Conservation (phyloP, 1,139 yeast species). For the Martiniozyma asiatica region DNA sequence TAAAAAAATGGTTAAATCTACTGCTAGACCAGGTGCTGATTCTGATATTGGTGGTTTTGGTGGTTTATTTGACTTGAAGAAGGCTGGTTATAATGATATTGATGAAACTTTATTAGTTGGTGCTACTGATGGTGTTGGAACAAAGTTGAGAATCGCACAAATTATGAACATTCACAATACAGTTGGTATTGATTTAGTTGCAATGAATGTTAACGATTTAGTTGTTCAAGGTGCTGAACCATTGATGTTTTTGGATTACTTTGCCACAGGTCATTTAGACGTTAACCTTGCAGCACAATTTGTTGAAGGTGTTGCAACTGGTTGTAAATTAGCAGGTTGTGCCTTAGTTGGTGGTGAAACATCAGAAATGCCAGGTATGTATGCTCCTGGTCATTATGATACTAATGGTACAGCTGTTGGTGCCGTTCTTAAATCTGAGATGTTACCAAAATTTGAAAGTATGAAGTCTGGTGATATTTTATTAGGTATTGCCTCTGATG, state of each 20-base stretch:
- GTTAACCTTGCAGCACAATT: slow-evolving; percentile 75
- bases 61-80: slow-evolving; percentile 82
- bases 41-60: slow-evolving; percentile 99
- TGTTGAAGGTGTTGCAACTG: slow-evolving; percentile 92
- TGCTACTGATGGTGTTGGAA: slow-evolving; percentile 99
- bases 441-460: slow-evolving; percentile 55
- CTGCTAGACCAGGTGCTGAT: slow-evolving; percentile 93
- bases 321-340: slow-evolving; percentile 91
- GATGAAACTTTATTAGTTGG: slow-evolving; percentile 79
- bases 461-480: slow-evolving; percentile 75
- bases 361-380: slow-evolving; percentile 99
- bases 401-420: slow-evolving; percentile 98
- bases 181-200: slow-evolving; percentile 96
- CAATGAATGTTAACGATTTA: slow-evolving; percentile 96
- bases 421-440: slow-evolving; percentile 73
- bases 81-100: slow-evolving; percentile 68
- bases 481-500: slow-evolving; percentile 81
- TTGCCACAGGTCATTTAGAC: slow-evolving; percentile 89
- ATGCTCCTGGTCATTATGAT: slow-evolving; percentile 89
- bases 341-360: slow-evolving; percentile 99
- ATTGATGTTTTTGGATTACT: slow-evolving; percentile 86
- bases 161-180: slow-evolving; percentile 80
- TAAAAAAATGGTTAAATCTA: slow-evolving; percentile 85
- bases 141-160: slow-evolving; percentile 92
- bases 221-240: slow-evolving; percentile 99